Evolutionary conservation across 495 filamentous ascomycete species (phyloP).

Genomic region (Geopyxis carbonaria): DNA sequence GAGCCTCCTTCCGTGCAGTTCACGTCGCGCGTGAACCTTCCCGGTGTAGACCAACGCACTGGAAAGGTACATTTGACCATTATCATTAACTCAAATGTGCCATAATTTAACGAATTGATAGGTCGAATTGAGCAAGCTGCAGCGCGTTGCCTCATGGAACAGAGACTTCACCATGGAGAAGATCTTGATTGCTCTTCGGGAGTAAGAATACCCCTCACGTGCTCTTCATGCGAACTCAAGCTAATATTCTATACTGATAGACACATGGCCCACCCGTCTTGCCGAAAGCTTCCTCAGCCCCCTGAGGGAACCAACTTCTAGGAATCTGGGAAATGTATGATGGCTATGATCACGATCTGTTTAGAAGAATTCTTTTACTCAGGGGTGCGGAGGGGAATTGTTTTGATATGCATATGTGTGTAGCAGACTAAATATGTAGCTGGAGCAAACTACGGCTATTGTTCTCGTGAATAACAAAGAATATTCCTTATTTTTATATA

Average conservation of each 20-base stretch:
- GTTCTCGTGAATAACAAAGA: too few relatives aligned
- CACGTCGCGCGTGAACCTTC: constrained; percentile 82
- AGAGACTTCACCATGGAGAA: constrained; percentile 85
- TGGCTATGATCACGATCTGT: too few relatives aligned
- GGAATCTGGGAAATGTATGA: too few relatives aligned
- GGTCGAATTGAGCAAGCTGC: constrained; percentile 72
- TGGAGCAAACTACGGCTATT: too few relatives aligned
- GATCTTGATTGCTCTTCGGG: constrained; percentile 73
- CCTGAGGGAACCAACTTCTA: constrained; percentile 66
- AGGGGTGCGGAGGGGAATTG: too few relatives aligned
- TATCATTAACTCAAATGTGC: constrained; percentile 2
- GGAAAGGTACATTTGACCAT: constrained; percentile 41
- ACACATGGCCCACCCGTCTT: constrained; percentile 81
- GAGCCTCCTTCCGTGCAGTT: constrained; percentile 77
- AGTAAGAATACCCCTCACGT: constrained; percentile 31
- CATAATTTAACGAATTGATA: constrained; percentile 20
- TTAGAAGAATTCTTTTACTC: too few relatives aligned
- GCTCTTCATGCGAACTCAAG: constrained; percentile 1
- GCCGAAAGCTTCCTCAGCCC: constrained; percentile 93
- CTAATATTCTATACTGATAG: constrained; percentile 31
- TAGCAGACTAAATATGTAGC: too few relatives aligned
- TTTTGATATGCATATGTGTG: too few relatives aligned
- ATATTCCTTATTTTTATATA: too few relatives aligned
- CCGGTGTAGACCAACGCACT: constrained; percentile 63
- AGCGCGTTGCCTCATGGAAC: constrained; percentile 74